Base-by-base conservation (phyloP, 805 yeast genomes). In the Metschnikowia cerradonensis region DNA sequence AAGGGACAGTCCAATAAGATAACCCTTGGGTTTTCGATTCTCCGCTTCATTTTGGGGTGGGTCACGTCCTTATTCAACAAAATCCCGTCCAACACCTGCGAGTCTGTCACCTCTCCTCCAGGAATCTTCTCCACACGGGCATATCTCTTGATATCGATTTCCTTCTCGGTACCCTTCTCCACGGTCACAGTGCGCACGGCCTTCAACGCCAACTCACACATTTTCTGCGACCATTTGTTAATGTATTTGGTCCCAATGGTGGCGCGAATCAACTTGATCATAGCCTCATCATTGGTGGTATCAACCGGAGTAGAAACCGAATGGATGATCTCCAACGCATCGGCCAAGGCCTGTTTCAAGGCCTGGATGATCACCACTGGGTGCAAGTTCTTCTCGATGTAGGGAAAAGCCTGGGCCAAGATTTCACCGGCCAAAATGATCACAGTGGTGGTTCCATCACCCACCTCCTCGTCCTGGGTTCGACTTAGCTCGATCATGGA, bases 401-500 rank as follows among this genome's bases (percentile, higher is more conserved):
- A 90, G 44, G 97, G 97, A 68, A 87, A 90, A 45, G 96, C 84
- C 70, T 91, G 97, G 3, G 98, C 96, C 54, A 94, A 76, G 51
- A 94, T 90, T 68, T 94, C 99, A 56, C 99, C 99, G 17, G 99
- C 98, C 50, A 92, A 75, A 56, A 94, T 92, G 64, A 94, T 94
- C 49, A 94, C 99, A 7, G 97, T 86, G 23, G 99, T 94, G 53
- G 99, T 91, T 54, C 98, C 98, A 65, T 94, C 99, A 50, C 99
- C 99, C 52, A 82, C 99, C 73, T 92, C 99, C 73, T 92, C 99
- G 67, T 92, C 99, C 74, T 92, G 97, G 6, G 99, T 91, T 73
- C 99, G 82, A 62, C 94, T 84, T 58, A 94, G 80, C 72, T 94
- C 99, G 65, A 94, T 88, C 98, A 94, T 94, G 32, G 96, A 87